Percentiles rank a stretch among this genome's conserved stretches.
phyloP scores from a whole-genome alignment of 2,329 filamentous ascomycete species.

The Neospermospora avenae region DNA sequence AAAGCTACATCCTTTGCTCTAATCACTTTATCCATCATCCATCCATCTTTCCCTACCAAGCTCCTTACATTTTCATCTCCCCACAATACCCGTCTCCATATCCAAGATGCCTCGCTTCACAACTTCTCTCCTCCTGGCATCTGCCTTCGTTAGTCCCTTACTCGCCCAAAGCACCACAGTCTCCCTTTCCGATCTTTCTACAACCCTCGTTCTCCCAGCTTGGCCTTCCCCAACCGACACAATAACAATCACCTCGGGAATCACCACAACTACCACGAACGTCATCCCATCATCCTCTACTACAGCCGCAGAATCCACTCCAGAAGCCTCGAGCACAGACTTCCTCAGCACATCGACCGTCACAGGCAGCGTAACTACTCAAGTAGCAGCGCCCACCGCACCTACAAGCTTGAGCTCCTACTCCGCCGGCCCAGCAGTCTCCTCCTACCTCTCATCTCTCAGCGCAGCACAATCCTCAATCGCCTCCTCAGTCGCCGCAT shows the following conservation, averaged over 20 bases:
- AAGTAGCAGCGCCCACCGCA: too few relatives aligned
- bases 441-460: too few relatives aligned
- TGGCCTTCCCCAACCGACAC: constrained; percentile 1
- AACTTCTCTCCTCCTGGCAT: not conserved
- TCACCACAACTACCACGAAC: not conserved
- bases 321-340: too few relatives aligned
- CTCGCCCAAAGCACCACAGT: not conserved
- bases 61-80: not conserved
- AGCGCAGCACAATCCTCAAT: too few relatives aligned
- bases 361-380: too few relatives aligned
- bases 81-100: not conserved
- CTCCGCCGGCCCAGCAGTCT: too few relatives aligned
- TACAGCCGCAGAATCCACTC: too few relatives aligned
- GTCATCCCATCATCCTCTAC: too few relatives aligned
- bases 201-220: constrained; percentile 5
- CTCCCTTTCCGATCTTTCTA: not conserved
- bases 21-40: not conserved
- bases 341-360: too few relatives aligned
- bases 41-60: not conserved
- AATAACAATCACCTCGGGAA: not conserved
- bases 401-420: too few relatives aligned
- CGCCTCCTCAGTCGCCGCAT: too few relatives aligned
- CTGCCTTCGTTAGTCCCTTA: not conserved
- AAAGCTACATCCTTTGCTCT: not conserved
- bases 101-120: not conserved